Percentiles rank a stretch among this genome's conserved stretches.
Conservation (phyloP, 2,329 filamentous ascomycete species). For the Exophiala sp. region DNA sequence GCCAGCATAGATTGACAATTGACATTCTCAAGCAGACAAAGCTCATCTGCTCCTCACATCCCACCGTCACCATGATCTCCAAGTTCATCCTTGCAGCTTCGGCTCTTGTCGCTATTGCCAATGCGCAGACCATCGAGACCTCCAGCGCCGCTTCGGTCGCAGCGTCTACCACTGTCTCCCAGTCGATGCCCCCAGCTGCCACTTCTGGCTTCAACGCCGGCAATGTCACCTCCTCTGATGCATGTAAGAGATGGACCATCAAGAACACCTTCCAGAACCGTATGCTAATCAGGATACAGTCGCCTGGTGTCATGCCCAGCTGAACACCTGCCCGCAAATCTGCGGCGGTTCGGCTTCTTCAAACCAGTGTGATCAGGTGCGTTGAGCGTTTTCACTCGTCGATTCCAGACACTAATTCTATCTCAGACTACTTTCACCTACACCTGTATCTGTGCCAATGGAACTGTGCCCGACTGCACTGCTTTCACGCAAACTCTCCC, state of each 20-base stretch:
- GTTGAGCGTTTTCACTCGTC: slow-evolving; percentile 28
- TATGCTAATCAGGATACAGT: slow-evolving; percentile 32
- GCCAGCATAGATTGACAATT: slow-evolving; percentile 21
- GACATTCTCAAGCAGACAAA: slow-evolving; percentile 15
- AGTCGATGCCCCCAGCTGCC: slow-evolving; percentile 26
- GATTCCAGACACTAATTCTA: not conserved
- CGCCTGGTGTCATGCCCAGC: slow-evolving; percentile 58
- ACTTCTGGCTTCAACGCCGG: slow-evolving; percentile 25
- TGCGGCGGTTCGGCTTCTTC: slow-evolving; percentile 50
- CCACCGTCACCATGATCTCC: slow-evolving; percentile 25
- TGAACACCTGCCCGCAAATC: slow-evolving; percentile 58
- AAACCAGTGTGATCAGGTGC: slow-evolving; percentile 58
- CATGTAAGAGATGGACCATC: slow-evolving; percentile 23
- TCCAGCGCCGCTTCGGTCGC: slow-evolving; percentile 27
- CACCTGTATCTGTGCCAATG: slow-evolving; percentile 57
- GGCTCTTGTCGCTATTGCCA: slow-evolving; percentile 16
- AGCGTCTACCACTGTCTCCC: slow-evolving; percentile 26
- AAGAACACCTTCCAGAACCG: not conserved
- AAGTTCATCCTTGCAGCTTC: slow-evolving; percentile 23
- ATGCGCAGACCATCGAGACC: slow-evolving; percentile 24
- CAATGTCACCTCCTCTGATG: slow-evolving; percentile 13
- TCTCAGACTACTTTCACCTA: slow-evolving; percentile 50
- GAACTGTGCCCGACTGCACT: slow-evolving; percentile 52
- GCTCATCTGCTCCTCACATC: slow-evolving; percentile 1
- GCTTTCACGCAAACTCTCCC: slow-evolving; percentile 58